Conservation (phyloP, 2,329 filamentous ascomycete species). For the Fusarium sp. region DNA sequence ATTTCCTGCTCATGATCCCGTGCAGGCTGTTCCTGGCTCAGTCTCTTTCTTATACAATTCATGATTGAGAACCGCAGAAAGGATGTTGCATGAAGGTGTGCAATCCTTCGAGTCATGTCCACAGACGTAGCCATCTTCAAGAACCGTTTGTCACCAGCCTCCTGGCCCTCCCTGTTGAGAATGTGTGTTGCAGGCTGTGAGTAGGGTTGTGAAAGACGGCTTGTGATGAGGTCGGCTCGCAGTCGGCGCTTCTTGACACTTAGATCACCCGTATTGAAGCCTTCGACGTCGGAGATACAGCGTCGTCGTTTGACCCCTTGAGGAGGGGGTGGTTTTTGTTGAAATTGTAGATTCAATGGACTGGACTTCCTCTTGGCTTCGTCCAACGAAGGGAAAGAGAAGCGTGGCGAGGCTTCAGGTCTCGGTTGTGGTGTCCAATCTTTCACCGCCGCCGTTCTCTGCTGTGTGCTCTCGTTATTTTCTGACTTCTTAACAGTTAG, state of each 20-base stretch:
- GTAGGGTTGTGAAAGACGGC: slow-evolving; percentile 75
- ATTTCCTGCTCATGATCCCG: slow-evolving; percentile 46
- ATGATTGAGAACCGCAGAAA: slow-evolving; percentile 74
- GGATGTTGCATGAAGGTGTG: slow-evolving; percentile 61
- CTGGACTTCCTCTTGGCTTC: slow-evolving; percentile 5
- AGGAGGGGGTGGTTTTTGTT: neutral
- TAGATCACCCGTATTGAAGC: slow-evolving; percentile 62
- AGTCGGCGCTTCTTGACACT: slow-evolving; percentile 76
- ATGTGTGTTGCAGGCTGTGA: slow-evolving; percentile 78
- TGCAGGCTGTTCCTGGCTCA: slow-evolving; percentile 51
- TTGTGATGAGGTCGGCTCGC: slow-evolving; percentile 73
- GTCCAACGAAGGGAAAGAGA: slow-evolving; percentile 31
- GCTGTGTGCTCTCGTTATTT: neutral
- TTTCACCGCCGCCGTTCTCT: neutral
- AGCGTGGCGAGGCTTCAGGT: slow-evolving; percentile 2
- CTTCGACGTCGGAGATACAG: slow-evolving; percentile 69
- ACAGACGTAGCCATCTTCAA: slow-evolving; percentile 60
- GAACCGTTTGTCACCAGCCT: slow-evolving; percentile 60
- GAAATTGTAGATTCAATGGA: slow-evolving; percentile 26
- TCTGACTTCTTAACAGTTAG: neutral
- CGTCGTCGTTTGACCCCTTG: slow-evolving; percentile 63
- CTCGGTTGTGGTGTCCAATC: neutral
- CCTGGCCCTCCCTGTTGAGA: slow-evolving; percentile 67
- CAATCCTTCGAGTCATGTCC: slow-evolving; percentile 53
- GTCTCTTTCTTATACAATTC: slow-evolving; percentile 67